Evolutionary conservation across 495 filamentous ascomycete species (phyloP).

Genomic region (Neurospora africana): DNA sequence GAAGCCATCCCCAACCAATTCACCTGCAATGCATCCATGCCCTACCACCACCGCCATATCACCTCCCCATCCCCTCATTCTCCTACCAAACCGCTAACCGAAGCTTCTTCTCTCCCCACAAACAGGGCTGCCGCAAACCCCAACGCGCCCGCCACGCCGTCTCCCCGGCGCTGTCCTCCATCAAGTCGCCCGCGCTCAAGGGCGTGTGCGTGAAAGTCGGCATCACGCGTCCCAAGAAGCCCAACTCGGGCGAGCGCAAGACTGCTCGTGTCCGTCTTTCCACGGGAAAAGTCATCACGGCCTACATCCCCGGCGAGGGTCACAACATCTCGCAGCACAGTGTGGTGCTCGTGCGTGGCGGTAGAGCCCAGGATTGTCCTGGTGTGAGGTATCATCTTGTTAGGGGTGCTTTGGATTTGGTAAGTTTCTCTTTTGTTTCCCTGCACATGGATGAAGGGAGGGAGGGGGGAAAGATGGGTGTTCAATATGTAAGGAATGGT

Average conservation of each 20-base stretch:
- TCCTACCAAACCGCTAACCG: too few species aligned
- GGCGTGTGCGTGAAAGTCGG: constrained; percentile 90
- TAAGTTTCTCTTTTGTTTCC: constrained; percentile 44
- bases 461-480: too few species aligned
- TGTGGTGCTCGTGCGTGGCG: constrained; percentile 87
- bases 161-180: constrained; percentile 68
- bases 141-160: constrained; percentile 71
- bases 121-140: constrained; percentile 63
- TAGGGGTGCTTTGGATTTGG: constrained; percentile 86
- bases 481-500: background rate
- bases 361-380: constrained; percentile 90
- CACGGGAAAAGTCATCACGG: constrained; percentile 73
- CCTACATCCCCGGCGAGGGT: constrained; percentile 92
- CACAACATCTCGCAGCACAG: constrained; percentile 99
- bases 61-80: too few species aligned
- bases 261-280: constrained; percentile 80
- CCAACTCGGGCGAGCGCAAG: constrained; percentile 93
- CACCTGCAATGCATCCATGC: too few species aligned
- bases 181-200: constrained; percentile 70
- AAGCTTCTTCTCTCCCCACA: constrained; percentile 2
- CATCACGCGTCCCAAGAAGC: constrained; percentile 93
- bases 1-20: constrained; percentile 10
- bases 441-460: too few species aligned
- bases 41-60: too few species aligned
- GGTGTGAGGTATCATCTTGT: constrained; percentile 95